Evolutionary conservation across 805 yeast species (phyloP).

Genomic region (Saccharomycopsis capsularis): DNA sequence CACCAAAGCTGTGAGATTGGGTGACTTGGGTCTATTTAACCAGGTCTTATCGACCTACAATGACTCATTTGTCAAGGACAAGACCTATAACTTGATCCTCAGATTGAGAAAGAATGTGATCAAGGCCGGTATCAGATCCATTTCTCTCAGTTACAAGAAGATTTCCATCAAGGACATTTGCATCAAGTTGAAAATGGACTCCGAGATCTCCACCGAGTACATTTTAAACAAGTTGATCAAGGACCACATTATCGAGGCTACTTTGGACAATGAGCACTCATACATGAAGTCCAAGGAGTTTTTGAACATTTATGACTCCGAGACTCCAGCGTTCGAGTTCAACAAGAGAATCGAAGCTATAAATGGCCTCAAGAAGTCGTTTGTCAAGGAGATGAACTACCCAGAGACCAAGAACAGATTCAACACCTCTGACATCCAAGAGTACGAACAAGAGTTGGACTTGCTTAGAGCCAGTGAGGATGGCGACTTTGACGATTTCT

Average conservation of each 20-base stretch:
- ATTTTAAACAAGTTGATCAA: slow-evolving; percentile 94
- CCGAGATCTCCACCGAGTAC: slow-evolving; percentile 94
- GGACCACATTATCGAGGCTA: slow-evolving; percentile 96
- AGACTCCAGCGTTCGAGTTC: slow-evolving; percentile 77
- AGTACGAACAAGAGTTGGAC: slow-evolving; percentile 20
- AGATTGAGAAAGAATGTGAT: slow-evolving; percentile 94
- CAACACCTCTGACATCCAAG: slow-evolving; percentile 7
- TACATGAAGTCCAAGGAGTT: slow-evolving; percentile 87
- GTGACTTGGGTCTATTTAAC: slow-evolving; percentile 79
- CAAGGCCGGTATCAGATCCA: slow-evolving; percentile 93
- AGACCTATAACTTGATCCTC: slow-evolving; percentile 74
- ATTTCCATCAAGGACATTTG: slow-evolving; percentile 93
- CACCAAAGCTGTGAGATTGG: slow-evolving; percentile 85
- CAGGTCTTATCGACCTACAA: slow-evolving; percentile 61
- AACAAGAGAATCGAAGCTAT: slow-evolving; percentile 93
- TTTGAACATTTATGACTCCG: slow-evolving; percentile 79
- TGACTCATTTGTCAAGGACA: slow-evolving; percentile 59
- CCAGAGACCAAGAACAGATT: slow-evolving; percentile 40
- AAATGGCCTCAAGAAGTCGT: slow-evolving; percentile 81
- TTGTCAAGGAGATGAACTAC: slow-evolving; percentile 92
- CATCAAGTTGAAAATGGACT: slow-evolving; percentile 81
- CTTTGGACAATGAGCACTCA: slow-evolving; percentile 83
- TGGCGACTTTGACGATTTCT: slow-evolving; percentile 45
- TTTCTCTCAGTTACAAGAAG: slow-evolving; percentile 82
- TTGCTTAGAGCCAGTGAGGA: slow-evolving; percentile 31